Evolutionary conservation across 2,329 filamentous ascomycete genomes (phyloP), one percentile per base, ranked within the genome.

Genomic region (Cadophora sp.): DNA sequence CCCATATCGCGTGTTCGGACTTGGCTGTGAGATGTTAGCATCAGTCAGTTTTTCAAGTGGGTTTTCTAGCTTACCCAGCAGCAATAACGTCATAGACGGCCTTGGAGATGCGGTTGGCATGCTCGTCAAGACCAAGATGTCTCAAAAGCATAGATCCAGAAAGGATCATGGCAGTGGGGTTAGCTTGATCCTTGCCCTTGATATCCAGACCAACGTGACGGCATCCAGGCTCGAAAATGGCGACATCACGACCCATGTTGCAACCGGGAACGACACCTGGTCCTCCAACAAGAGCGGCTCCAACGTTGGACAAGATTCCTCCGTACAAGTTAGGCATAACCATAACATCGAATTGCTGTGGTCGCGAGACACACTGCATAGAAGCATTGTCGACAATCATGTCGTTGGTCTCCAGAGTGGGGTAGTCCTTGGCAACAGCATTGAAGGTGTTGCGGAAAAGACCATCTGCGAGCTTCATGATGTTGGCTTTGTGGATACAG

Each of bases 361-460:
- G 96, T 74, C 89, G 88, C 74, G 93, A 94, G 75, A 99, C 96
- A 80, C 94, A 96, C 86, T 99, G 96, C 96, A 99, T 99, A 78
- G 93, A 97, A 78, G 96, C 96, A 83, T 99, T 99, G 85, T 99
- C 96, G 82, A 99, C 96, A 81, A 99, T 99, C 95, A 99, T 97
- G 84, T 99, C 96, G 86, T 96, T 96, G 79, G 91, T 91, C 86
- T 97, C 92, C 76, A 99, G 87, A 71, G 93, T 96, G 68, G 96
- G 95, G 85, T 96, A 99, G 81, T 97, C 93, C 85, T 96, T 92
- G 73, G 94, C 92, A 74, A 96, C 90, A 78, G 90, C 87, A 85
- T 97, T 93, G 87, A 98, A 96, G 75, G 96, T 98, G 84, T 90
- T 95, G 81, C 96, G 92, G 93, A 99, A 99, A 66, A 99, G 92